These are phyloP conservation scores for Hypsizygus ulmarius DNA, from an alignment of 1,284 basidiomycete species.

Conservation along the genomic window DNA sequence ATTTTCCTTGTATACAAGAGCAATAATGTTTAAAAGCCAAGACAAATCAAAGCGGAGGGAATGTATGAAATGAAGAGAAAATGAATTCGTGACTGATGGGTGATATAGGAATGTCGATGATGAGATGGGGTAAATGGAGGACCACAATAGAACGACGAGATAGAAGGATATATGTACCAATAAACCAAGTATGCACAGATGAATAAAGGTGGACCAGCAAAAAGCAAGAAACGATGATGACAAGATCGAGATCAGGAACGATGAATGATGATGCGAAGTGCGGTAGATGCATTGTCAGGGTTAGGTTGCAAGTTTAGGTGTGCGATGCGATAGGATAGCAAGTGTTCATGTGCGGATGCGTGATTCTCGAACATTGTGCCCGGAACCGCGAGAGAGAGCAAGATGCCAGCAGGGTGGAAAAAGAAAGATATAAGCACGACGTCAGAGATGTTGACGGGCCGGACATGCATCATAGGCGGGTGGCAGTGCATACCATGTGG, in stretches of 20 bases:
- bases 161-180: too few species aligned
- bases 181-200: too few species aligned
- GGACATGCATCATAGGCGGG: neutral
- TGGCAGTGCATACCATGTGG: neutral
- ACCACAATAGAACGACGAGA: too few species aligned
- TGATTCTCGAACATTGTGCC: slow-evolving; percentile 7
- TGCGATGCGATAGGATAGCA: slow-evolving; percentile 13
- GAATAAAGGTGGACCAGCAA: too few species aligned
- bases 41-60: too few species aligned
- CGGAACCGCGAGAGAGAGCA: neutral
- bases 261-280: slow-evolving; percentile 9
- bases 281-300: slow-evolving; percentile 14
- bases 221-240: too few species aligned
- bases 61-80: too few species aligned
- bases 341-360: slow-evolving; percentile 6
- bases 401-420: slow-evolving; percentile 3
- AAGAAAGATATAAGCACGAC: neutral
- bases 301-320: slow-evolving; percentile 8
- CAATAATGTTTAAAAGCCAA: too few species aligned
- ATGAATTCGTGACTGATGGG: too few species aligned
- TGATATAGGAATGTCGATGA: too few species aligned
- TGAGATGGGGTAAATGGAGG: too few species aligned
- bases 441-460: neutral
- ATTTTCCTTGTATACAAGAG: too few species aligned
- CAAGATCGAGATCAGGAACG: slow-evolving; percentile 5